Conservation (phyloP, 2,329 filamentous ascomycete genomes). For the Diaporthe batatas region DNA sequence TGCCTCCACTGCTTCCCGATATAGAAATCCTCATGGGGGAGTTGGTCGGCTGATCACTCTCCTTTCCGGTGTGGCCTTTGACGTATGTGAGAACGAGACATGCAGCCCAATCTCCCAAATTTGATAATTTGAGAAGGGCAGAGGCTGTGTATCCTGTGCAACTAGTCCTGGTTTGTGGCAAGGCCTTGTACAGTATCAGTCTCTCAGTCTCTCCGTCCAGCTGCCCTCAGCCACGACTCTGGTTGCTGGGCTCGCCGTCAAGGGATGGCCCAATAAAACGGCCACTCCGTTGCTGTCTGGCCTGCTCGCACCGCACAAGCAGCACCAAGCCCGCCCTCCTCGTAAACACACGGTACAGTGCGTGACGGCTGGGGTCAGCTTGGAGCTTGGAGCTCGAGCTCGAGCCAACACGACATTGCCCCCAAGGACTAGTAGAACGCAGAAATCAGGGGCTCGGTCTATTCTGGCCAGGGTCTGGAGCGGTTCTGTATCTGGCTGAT, state of each 20-base stretch:
- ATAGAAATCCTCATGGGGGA: conserved; percentile 19
- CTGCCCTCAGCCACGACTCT: conserved; percentile 29
- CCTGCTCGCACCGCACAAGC: background rate
- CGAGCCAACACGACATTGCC: conserved; percentile 31
- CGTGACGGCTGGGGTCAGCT: conserved; percentile 12
- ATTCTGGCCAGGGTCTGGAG: conserved; percentile 27
- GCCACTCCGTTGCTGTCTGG: conserved; percentile 9
- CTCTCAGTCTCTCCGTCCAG: background rate
- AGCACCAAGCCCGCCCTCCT: background rate
- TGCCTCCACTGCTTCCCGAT: conserved; percentile 28
- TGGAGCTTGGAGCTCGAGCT: conserved; percentile 28
- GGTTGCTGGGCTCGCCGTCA: conserved; percentile 2
- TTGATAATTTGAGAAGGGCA: conserved; percentile 12
- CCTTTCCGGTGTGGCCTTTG: conserved; percentile 1
- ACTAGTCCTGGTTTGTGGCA: conserved; percentile 6
- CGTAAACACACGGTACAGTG: background rate
- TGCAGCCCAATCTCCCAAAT: conserved; percentile 5
- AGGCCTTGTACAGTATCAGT: conserved; percentile 19
- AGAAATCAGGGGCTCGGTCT: conserved; percentile 33
- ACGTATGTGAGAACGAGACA: background rate
- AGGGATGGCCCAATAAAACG: conserved; percentile 23
- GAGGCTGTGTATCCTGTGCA: conserved; percentile 20
- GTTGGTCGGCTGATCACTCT: conserved; percentile 21
- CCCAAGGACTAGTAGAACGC: conserved; percentile 28
- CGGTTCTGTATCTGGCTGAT: background rate